Conservation (phyloP, 139 green algal species). For the Volvox reticuliferus region DNA sequence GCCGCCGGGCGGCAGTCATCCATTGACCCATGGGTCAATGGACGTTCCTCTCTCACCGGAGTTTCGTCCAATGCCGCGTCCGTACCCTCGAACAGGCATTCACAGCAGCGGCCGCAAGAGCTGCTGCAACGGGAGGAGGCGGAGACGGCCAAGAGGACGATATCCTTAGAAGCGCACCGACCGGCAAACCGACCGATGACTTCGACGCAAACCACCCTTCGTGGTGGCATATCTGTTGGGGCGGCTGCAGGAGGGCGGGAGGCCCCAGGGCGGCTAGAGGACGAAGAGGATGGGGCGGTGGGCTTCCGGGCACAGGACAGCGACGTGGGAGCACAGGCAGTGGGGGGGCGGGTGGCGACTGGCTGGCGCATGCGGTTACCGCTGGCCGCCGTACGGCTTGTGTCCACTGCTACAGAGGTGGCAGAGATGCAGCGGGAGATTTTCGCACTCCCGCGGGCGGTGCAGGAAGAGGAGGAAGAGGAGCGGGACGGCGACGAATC, state of each 20-base stretch:
- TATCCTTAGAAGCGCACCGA: no score
- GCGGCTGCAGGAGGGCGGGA: not conserved
- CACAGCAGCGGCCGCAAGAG: no score
- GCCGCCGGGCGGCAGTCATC: no score
- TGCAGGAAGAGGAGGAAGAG: not conserved
- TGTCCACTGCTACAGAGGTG: not conserved
- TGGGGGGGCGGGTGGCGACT: not conserved
- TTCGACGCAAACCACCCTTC: no score
- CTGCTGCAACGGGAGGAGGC: no score
- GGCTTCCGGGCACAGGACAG: not conserved
- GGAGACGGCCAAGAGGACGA: no score
- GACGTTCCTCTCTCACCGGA: no score
- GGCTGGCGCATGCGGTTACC: slow-evolving; percentile 10
- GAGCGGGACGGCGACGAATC: no score
- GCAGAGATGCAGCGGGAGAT: not conserved
- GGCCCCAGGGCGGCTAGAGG: not conserved
- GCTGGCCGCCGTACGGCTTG: not conserved
- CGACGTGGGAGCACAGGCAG: not conserved
- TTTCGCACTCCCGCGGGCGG: not conserved
- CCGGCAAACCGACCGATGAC: no score
- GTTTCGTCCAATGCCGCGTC: no score
- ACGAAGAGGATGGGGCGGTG: not conserved
- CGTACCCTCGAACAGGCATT: no score
- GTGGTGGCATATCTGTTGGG: no score
- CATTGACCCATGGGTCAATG: not conserved